Conservation (phyloP, 129 eudicot genomes). For the Saposhnikovia divaricata region DNA sequence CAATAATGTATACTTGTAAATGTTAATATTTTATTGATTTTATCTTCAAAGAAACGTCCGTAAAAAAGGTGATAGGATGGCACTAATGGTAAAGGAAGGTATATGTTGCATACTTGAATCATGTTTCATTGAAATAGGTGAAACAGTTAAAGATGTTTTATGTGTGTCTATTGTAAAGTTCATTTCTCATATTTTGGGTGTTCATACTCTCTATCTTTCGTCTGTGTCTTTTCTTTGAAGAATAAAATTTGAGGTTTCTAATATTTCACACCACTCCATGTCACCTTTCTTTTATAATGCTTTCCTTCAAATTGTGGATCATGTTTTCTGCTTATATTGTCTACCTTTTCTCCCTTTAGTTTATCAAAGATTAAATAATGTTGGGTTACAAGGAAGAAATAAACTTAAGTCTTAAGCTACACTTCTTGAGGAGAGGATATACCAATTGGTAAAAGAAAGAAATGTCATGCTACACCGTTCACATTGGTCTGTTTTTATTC, state of each 20-base stretch:
- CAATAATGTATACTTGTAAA: no score
- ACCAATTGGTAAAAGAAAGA: background rate
- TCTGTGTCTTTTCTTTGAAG: background rate
- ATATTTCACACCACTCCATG: background rate
- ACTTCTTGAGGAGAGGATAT: background rate
- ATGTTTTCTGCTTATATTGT: background rate
- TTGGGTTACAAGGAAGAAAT: background rate
- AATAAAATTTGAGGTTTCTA: background rate
- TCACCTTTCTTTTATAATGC: background rate
- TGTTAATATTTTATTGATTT: no score
- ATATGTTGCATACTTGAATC: background rate
- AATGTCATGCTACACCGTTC: background rate
- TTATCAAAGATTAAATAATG: background rate
- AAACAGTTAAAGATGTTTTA: background rate
- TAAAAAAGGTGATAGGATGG: background rate
- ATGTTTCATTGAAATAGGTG: background rate
- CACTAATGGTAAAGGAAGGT: background rate
- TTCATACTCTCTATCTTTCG: background rate
- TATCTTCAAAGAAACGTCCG: no score
- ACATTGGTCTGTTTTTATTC: background rate
- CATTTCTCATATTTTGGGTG: background rate
- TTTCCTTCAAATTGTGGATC: background rate
- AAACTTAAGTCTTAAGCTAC: background rate
- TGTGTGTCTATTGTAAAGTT: background rate
- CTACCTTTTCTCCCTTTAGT: background rate